phyloP scores from a whole-genome alignment of 352 stramenopile species.

The Pythium dissotocum region DNA sequence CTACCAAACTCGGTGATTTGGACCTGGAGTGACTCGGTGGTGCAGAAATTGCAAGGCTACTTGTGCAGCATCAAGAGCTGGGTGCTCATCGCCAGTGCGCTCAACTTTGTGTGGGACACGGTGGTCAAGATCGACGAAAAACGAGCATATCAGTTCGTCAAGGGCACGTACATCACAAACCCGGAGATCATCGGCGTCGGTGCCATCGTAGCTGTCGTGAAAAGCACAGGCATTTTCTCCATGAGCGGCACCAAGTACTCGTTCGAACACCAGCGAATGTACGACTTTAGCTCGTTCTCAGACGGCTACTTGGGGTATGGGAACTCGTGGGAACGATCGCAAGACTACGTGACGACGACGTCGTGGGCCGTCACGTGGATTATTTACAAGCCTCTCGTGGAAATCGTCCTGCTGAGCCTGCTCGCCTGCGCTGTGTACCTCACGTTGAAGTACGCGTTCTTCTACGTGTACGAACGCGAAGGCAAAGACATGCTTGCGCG shows the following conservation, averaged over 20 bases:
- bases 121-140: slow-evolving; percentile 21
- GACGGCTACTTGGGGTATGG: slow-evolving; percentile 16
- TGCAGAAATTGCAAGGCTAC: slow-evolving; percentile 18
- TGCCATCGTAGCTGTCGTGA: slow-evolving; percentile 9
- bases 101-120: slow-evolving; percentile 17
- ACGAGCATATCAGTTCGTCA: slow-evolving; percentile 16
- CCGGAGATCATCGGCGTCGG: slow-evolving; percentile 20
- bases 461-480: slow-evolving; percentile 14
- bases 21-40: slow-evolving; percentile 22
- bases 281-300: slow-evolving; percentile 20
- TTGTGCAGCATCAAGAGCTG: slow-evolving; percentile 21
- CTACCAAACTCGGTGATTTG: slow-evolving; percentile 28
- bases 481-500: slow-evolving; percentile 7
- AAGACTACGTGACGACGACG: slow-evolving; percentile 18
- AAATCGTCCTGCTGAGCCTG: slow-evolving; percentile 13
- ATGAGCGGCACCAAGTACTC: slow-evolving; percentile 21
- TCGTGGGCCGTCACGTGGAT: slow-evolving; percentile 19
- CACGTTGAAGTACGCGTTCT: slow-evolving; percentile 14
- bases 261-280: slow-evolving; percentile 19
- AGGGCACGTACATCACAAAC: slow-evolving; percentile 22
- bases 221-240: slow-evolving; percentile 15
- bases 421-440: slow-evolving; percentile 4
- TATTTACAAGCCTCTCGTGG: slow-evolving; percentile 21
- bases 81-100: slow-evolving; percentile 16
- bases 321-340: slow-evolving; percentile 20